Percentiles rank a stretch among this genome's conserved stretches.
Conservation (phyloP, 140 eudicot genomes). For the Anethum foeniculum region DNA sequence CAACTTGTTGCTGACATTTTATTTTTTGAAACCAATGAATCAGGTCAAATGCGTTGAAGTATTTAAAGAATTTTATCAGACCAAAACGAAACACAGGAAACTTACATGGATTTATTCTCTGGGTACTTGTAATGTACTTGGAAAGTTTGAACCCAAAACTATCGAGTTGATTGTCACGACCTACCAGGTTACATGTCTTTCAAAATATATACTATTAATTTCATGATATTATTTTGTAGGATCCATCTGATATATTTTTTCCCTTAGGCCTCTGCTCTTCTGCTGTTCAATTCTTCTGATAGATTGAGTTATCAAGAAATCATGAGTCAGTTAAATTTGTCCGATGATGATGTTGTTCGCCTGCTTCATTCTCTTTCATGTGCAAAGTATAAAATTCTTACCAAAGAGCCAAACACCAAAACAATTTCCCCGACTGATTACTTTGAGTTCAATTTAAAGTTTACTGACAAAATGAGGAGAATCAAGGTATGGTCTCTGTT, state of each 20-base stretch:
- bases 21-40: slow-evolving; percentile 10
- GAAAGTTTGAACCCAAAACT: slow-evolving; percentile 78
- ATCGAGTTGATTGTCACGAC: slow-evolving; percentile 90
- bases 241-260: neutral
- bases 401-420: slow-evolving; percentile 88
- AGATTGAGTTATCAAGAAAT: slow-evolving; percentile 82
- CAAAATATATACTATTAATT: neutral
- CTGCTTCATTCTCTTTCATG: slow-evolving; percentile 96
- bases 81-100: slow-evolving; percentile 91
- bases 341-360: slow-evolving; percentile 87
- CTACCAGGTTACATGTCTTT: slow-evolving; percentile 52
- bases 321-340: slow-evolving; percentile 68
- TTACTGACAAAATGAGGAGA: slow-evolving; percentile 94
- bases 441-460: slow-evolving; percentile 81
- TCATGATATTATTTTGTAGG: neutral
- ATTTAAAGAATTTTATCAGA: slow-evolving; percentile 79
- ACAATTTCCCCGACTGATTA: slow-evolving; percentile 69
- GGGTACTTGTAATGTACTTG: slow-evolving; percentile 92
- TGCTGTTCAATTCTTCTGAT: slow-evolving; percentile 79
- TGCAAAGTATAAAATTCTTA: slow-evolving; percentile 85
- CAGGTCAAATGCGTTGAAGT: slow-evolving; percentile 95
- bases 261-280: slow-evolving; percentile 76
- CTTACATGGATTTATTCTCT: slow-evolving; percentile 94
- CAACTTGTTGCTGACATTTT: neutral
- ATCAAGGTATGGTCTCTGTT: slow-evolving; percentile 49